Conservation (phyloP, 2,329 filamentous ascomycete genomes). For the Calonectria naviculata region DNA sequence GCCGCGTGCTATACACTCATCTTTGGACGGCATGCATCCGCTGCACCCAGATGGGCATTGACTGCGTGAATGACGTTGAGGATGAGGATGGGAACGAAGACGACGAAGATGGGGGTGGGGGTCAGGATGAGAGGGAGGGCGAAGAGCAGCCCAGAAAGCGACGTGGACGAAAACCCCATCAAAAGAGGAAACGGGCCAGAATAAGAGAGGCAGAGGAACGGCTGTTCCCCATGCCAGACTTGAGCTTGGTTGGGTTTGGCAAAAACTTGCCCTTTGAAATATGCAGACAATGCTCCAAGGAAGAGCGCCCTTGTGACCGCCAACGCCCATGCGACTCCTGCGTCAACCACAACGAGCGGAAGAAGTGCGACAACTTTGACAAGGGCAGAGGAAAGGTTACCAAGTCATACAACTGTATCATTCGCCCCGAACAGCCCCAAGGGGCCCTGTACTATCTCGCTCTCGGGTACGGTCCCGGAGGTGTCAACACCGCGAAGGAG, state of each 20-base stretch:
- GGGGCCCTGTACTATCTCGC: constrained; percentile 49
- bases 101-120: background rate
- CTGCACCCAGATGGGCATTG: constrained; percentile 45
- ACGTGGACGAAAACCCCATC: background rate
- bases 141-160: background rate
- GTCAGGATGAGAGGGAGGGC: background rate
- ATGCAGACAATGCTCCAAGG: constrained; percentile 38
- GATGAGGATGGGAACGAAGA: background rate
- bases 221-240: constrained; percentile 39
- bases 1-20: constrained; percentile 15
- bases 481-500: constrained; percentile 36
- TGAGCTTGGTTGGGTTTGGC: constrained; percentile 47
- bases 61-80: constrained; percentile 29
- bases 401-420: background rate
- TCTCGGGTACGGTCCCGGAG: constrained; percentile 40
- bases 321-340: constrained; percentile 53
- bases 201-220: background rate
- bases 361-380: constrained; percentile 14
- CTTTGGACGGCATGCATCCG: constrained; percentile 25
- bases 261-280: constrained; percentile 36
- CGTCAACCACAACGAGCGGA: background rate
- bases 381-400: background rate
- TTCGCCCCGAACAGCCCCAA: constrained; percentile 14
- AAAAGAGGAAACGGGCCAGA: background rate
- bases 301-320: constrained; percentile 45